Base-by-base conservation (phyloP, 768 basidiomycete species). In the Lactarius akahatsu region DNA sequence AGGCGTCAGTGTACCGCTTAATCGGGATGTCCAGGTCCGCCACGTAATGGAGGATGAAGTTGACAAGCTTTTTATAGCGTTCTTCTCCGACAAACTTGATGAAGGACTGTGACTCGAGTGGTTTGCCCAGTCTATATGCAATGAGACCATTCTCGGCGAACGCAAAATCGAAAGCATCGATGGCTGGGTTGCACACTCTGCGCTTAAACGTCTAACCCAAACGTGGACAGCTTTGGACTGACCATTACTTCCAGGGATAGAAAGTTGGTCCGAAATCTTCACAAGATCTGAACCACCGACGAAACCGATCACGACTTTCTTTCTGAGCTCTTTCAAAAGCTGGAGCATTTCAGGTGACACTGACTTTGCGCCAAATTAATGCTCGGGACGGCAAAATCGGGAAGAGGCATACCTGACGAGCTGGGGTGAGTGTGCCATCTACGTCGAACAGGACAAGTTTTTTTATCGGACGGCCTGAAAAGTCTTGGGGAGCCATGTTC, bases 101-200 rank as follows among this genome's bases (percentile, higher is more conserved):
- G 78, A 97, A 98, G 0, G 91, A 91, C 70, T 93, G 85, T 0
- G 92, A 87, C 20, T 80, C 83, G 20, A 98, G 81, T 30, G 78
- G 78, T 75, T 91, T 81, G 16, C 92, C 92, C 18, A 90, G 77
- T 76, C 90, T 94, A 81, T 85, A 97, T 1, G 96, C 96, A 2
- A 83, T 92, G 56, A 99, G 77, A 11, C 97, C 97, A 73, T 99
- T 99, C 81, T 99, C 97, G 30, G 91, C 88, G 71, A 98, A 98
- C 11, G 78, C 85, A 73, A 90, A 99, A 77, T 98, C 97, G 71
- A 94, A 98, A 64, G 87, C 84, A 0, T 94, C 81, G 62, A 91
- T 72, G 55, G 81, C 96, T 98, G 69, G 13, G 15, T 20, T 8
- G 8, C 20, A 15, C 32, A 18, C 26, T 57, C 1, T 7, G 16